Conservation (phyloP, 2,329 filamentous ascomycete genomes). For the Fonsecaea pugnacius region DNA sequence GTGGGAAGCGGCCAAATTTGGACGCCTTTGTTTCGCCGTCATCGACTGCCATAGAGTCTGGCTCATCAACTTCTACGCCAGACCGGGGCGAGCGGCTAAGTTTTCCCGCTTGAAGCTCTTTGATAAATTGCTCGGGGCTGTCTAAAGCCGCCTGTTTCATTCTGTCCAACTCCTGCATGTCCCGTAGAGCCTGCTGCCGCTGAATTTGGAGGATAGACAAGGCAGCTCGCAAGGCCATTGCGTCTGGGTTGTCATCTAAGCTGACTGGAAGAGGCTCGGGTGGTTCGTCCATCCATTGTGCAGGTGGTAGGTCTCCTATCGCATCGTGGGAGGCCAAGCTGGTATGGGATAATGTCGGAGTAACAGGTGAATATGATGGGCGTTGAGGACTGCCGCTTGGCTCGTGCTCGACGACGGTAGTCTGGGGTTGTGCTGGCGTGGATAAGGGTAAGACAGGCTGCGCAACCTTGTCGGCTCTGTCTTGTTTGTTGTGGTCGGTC, state of each 20-base stretch:
- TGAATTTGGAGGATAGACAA: constrained; percentile 88
- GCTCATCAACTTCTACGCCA: constrained; percentile 44
- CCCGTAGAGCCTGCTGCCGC: constrained; percentile 73
- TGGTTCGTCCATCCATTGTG: constrained; percentile 35
- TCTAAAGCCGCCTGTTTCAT: constrained; percentile 72
- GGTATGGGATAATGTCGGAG: constrained; percentile 47
- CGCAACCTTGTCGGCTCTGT: not conserved
- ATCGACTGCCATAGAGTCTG: constrained; percentile 41
- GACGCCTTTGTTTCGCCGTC: constrained; percentile 39
- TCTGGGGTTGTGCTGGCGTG: not conserved
- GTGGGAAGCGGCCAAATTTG: constrained; percentile 70
- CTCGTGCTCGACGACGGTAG: constrained; percentile 21
- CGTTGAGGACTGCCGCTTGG: constrained; percentile 41
- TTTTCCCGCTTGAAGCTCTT: constrained; percentile 68
- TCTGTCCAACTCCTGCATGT: constrained; percentile 71
- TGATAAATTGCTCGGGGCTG: constrained; percentile 72
- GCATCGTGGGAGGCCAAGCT: constrained; percentile 31
- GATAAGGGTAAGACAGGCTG: constrained; percentile 2
- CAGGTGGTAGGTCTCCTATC: constrained; percentile 20
- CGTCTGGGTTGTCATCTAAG: constrained; percentile 73
- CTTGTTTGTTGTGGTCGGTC: constrained; percentile 16
- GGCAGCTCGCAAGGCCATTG: constrained; percentile 80
- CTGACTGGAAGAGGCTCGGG: constrained; percentile 52
- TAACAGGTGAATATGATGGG: constrained; percentile 54
- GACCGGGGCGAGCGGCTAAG: constrained; percentile 46